These are phyloP conservation scores for Raddia distichophylla DNA, from an alignment of 176 grass and related monocot species.

Conservation along the genomic window DNA sequence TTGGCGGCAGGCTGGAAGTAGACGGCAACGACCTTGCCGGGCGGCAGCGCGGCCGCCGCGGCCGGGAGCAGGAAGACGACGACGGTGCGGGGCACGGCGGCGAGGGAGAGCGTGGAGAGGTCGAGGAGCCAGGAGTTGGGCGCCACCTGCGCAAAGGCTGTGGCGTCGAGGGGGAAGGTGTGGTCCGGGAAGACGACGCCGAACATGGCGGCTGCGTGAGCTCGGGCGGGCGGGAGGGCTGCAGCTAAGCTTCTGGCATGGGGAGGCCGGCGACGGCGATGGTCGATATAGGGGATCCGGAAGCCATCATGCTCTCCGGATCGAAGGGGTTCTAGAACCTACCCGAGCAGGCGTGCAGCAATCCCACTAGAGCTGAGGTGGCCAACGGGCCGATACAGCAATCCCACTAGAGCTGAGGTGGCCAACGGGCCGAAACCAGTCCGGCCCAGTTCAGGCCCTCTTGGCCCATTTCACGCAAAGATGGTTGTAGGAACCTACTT, in stretches of 20 bases:
- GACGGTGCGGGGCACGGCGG: slow-evolving; percentile 51
- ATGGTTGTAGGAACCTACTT: no score
- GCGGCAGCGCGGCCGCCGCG: slow-evolving; percentile 65
- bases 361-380: no score
- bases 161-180: slow-evolving; percentile 78
- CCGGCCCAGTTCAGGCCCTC: no score
- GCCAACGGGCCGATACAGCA: no score
- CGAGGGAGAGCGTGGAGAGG: slow-evolving; percentile 51
- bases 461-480: no score
- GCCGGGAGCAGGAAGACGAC: slow-evolving; percentile 73
- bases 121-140: slow-evolving; percentile 86
- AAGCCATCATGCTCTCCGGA: neutral
- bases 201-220: slow-evolving; percentile 57
- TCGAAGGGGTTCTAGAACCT: neutral
- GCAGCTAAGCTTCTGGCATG: slow-evolving; percentile 20
- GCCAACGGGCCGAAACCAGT: no score
- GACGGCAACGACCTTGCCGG: slow-evolving; percentile 70
- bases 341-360: neutral
- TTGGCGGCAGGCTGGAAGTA: slow-evolving; percentile 73
- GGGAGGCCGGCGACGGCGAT: neutral
- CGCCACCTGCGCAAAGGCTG: slow-evolving; percentile 71
- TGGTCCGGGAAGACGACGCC: slow-evolving; percentile 87
- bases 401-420: no score
- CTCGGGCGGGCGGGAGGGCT: neutral
- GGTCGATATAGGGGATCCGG: neutral